Evolutionary conservation across 164 flowering plant genomes (phyloP), one percentile per base, ranked within the genome.

Genomic region (Protea cynaroides): DNA sequence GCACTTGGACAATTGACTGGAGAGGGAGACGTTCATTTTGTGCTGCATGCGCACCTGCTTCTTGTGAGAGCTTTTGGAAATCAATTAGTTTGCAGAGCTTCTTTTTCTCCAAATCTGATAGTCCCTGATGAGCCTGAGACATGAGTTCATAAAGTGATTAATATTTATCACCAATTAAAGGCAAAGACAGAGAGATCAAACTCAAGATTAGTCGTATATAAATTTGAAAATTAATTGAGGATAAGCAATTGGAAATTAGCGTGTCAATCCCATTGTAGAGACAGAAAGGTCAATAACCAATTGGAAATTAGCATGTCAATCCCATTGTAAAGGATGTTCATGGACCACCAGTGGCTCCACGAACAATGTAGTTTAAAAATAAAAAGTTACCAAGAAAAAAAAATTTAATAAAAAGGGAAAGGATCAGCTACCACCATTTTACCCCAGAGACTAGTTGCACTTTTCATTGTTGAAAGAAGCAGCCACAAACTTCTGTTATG

Each of bases 11-110:
- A 14, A 89, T 84, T 3, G 97, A 82, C 63, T 93, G 98, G 55
- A 93, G 82, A 0, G 98, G 92, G 43, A 93, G 96, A 58, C 98
- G 89, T 74, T 93, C 98, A 67, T 93, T 93, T 67, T 90, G 93
- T 40, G 96, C 99, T 44, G 98, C 98, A 70, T 90, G 97, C 21
- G 97, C 86, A 15, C 96, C 96, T 25, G 95, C 97, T 76, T 94
- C 99, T 62, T 78, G 90, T 38, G 97, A 81, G 50, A 94, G 92
- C 83, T 89, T 94, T 64, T 94, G 99, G 74, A 87, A 91, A 71
- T 94, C 97, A 21, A 94, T 88, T 68, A 89, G 71, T 74, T 91
- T 87, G 84, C 85, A 81, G 24, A 94, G 82, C 75, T 75, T 87
- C 71, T 80, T 87, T 79, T 69, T 82, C 68, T 94, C 99, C 43